These are phyloP conservation scores for Choanephora cucurbitarum DNA, from an alignment of 371 early-diverging fungal species.

Conservation along the genomic window DNA sequence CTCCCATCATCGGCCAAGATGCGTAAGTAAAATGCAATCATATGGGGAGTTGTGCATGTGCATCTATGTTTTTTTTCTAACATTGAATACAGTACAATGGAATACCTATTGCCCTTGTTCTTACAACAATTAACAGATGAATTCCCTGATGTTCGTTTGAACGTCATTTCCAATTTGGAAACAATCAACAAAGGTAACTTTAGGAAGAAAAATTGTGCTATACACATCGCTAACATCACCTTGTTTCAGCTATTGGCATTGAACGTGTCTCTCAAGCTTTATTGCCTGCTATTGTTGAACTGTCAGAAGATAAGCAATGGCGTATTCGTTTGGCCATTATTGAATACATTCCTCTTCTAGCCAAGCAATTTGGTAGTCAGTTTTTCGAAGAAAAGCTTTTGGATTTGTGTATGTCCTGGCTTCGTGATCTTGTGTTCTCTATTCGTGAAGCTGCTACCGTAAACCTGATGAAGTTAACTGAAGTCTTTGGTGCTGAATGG, in stretches of 20 bases:
- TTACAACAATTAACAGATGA: slow-evolving; percentile 95
- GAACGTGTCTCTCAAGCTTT: slow-evolving; percentile 95
- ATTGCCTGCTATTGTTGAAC: slow-evolving; percentile 95
- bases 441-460: slow-evolving; percentile 96
- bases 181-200: slow-evolving; percentile 81
- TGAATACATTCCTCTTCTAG: slow-evolving; percentile 96
- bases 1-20: slow-evolving; percentile 93
- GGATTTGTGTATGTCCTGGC: slow-evolving; percentile 94
- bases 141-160: slow-evolving; percentile 95
- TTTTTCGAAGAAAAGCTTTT: slow-evolving; percentile 97
- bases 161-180: slow-evolving; percentile 97
- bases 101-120: slow-evolving; percentile 92
- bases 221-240: neutral
- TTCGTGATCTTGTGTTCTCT: slow-evolving; percentile 94
- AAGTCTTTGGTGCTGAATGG: slow-evolving; percentile 99
- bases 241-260: slow-evolving; percentile 86
- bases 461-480: slow-evolving; percentile 90
- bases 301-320: slow-evolving; percentile 99
- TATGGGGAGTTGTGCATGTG: too few relatives aligned
- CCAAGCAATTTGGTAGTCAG: slow-evolving; percentile 90
- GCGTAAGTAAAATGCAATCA: slow-evolving; percentile 58
- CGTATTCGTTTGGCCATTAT: slow-evolving; percentile 97
- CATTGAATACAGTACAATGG: slow-evolving; percentile 70
- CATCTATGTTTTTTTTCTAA: neutral
- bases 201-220: neutral